These are phyloP conservation scores for Proliferodiscus dingleyae DNA, from an alignment of 2,329 filamentous ascomycete species.

Conservation along the genomic window DNA sequence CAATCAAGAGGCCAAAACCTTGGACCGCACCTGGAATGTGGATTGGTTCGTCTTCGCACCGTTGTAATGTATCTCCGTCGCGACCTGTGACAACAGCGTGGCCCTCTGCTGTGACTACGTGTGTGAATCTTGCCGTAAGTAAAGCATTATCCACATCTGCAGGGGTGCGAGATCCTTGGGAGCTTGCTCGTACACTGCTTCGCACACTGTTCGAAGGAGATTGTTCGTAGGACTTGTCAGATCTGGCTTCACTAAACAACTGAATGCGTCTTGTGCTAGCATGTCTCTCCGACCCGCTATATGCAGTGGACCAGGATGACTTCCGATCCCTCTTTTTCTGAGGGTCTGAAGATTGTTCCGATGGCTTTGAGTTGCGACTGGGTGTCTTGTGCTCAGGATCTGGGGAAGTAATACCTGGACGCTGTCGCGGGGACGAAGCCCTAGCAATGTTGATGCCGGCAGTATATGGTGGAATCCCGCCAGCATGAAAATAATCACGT, in stretches of 20 bases:
- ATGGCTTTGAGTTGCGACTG: background rate
- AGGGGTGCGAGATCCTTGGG: background rate
- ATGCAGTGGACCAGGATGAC: slow-evolving; percentile 8
- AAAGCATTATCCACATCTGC: slow-evolving; percentile 30
- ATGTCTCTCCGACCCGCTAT: slow-evolving; percentile 11
- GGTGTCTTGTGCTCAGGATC: background rate
- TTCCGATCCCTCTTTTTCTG: slow-evolving; percentile 8
- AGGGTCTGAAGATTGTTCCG: background rate
- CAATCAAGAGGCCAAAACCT: slow-evolving; percentile 72
- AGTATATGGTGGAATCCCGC: background rate
- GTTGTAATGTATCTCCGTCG: slow-evolving; percentile 65
- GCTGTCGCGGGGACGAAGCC: slow-evolving; percentile 5
- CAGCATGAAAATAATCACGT: slow-evolving; percentile 18
- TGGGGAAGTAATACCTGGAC: background rate
- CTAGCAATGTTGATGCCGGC: background rate
- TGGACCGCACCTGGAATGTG: slow-evolving; percentile 81
- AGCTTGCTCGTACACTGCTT: slow-evolving; percentile 3
- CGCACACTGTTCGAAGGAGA: slow-evolving; percentile 6
- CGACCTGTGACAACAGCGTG: slow-evolving; percentile 80
- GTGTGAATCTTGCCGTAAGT: slow-evolving; percentile 71
- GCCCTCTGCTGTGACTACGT: slow-evolving; percentile 69
- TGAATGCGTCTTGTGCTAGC: slow-evolving; percentile 19
- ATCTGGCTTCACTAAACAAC: slow-evolving; percentile 23
- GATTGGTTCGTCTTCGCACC: slow-evolving; percentile 88
- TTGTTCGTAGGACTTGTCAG: slow-evolving; percentile 20